Evolutionary conservation across 2,329 filamentous ascomycete species (phyloP), one percentile per base, ranked within the genome.

Genomic region (Exophiala calicioides): DNA sequence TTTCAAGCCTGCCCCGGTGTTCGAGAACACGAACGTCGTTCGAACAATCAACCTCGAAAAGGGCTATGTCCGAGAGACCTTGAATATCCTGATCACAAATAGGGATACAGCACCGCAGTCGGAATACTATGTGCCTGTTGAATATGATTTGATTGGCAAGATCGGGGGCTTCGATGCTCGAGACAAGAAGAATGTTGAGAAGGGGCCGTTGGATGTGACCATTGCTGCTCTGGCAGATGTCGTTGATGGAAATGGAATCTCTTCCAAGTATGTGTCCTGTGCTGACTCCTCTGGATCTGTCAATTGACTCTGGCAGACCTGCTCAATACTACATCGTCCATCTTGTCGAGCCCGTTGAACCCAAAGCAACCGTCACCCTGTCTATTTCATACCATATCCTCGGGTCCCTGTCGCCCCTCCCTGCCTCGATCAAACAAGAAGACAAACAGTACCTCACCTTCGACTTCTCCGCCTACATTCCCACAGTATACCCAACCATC

Each of bases 51-150:
- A 95, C 58, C 72, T 96, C 48, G 91, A 97, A 71, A 97, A 96
- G 77, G 87, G 83, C 58, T 97, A 93, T 63, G 83, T 84, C 44
- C 85, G 90, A 65, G 91, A 97, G 70, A 86, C 84, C 10, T 82
- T 96, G 76, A 96, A 97, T 71, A 85, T 95, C n/a, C 77, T 95
- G 40, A 82, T 98, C 55, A 86, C 96, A 74, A 98, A 98, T 68
- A 76, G 87, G 58, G 88, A 85, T 62, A 77, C 79, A 52, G 74
- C 84, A 57, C 79, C 90, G 13, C 90, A 97, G 65, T 81, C 82
- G 66, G 86, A 95, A 68, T 98, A 98, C 78, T 97, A 85, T 68
- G 63, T 98, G 42, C 88, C 90, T 3, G 95, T 98, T 65, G 85
- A 88, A 47, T 75, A 84, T 49, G 79, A 84, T 54, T 76, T 88